phyloP scores from a whole-genome alignment of 1,284 basidiomycete genomes.

The Heterobasidion occidentale region DNA sequence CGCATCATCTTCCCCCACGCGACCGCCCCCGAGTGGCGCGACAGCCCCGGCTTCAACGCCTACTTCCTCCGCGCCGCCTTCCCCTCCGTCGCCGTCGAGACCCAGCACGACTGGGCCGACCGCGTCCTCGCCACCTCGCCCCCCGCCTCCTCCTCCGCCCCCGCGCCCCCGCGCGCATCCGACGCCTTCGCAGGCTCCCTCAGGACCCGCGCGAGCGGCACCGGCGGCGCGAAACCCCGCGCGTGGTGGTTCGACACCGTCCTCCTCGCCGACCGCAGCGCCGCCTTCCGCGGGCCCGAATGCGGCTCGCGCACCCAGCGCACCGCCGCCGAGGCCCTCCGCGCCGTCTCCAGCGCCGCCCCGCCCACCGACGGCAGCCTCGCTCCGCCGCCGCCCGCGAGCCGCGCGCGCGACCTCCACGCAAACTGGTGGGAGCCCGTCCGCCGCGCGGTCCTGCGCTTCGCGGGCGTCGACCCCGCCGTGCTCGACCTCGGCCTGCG shows the following conservation, averaged over 20 bases:
- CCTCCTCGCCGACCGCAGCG: constrained; percentile 67
- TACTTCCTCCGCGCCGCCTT: constrained; percentile 74
- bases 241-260: constrained; percentile 52
- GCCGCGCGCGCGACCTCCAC: constrained; percentile 1
- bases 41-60: constrained; percentile 62
- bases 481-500: constrained; percentile 1
- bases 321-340: constrained; percentile 53
- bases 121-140: constrained; percentile 31
- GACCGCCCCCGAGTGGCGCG: constrained; percentile 56
- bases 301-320: constrained; percentile 61
- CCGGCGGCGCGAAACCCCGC: constrained; percentile 12
- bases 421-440: constrained; percentile 64
- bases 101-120: constrained; percentile 63
- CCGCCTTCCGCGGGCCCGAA: constrained; percentile 56
- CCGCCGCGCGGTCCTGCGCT: constrained; percentile 50
- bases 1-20: constrained; percentile 66
- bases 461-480: constrained; percentile 41
- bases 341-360: constrained; percentile 3
- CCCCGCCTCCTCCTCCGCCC: neutral
- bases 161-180: too few relatives aligned
- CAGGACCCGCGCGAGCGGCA: constrained; percentile 11
- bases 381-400: neutral
- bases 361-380: neutral
- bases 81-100: constrained; percentile 64
- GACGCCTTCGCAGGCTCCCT: constrained; percentile 10